phyloP scores from a whole-genome alignment of 2,329 filamentous ascomycete genomes.

The Teratosphaeriaceae sp. region DNA sequence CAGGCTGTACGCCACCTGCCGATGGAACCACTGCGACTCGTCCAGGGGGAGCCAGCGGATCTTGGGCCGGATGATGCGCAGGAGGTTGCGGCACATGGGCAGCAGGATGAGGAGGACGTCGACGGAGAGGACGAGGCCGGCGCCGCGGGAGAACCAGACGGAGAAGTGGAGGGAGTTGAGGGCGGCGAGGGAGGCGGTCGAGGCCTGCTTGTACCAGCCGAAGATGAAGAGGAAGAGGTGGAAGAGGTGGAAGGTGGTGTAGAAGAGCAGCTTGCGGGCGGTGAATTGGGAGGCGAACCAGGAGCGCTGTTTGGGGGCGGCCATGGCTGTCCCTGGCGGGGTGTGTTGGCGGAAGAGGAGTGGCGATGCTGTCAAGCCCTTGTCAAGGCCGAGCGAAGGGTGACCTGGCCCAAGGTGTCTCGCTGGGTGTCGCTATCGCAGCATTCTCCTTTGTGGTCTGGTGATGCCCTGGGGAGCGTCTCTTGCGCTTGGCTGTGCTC shows the following conservation, averaged over 20 bases:
- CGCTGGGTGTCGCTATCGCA: not conserved
- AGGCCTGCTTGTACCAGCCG: constrained; percentile 56
- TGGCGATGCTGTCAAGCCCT: not conserved
- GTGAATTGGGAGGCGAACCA: constrained; percentile 30
- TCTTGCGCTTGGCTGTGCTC: not conserved
- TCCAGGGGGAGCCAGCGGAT: constrained; percentile 86
- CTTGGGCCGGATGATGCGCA: constrained; percentile 80
- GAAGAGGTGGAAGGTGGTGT: constrained; percentile 31
- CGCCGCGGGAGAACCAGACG: constrained; percentile 94
- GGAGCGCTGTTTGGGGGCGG: constrained; percentile 14
- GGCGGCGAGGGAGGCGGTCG: constrained; percentile 60
- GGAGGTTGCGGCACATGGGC: constrained; percentile 87
- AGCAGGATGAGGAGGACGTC: constrained; percentile 84
- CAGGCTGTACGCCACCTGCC: constrained; percentile 86
- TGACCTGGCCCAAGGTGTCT: too few relatives aligned
- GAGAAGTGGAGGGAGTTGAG: constrained; percentile 81
- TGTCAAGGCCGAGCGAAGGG: too few relatives aligned
- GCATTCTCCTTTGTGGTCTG: not conserved
- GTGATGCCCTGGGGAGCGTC: too few relatives aligned
- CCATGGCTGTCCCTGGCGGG: constrained; percentile 2
- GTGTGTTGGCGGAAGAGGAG: not conserved
- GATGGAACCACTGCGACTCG: constrained; percentile 94
- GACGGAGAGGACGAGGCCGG: constrained; percentile 75
- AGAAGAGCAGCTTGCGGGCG: constrained; percentile 30
- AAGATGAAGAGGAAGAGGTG: constrained; percentile 32